Evolutionary conservation across 2,329 filamentous ascomycete species (phyloP), one percentile per base, ranked within the genome.

Genomic region (Neospermospora avenae): DNA sequence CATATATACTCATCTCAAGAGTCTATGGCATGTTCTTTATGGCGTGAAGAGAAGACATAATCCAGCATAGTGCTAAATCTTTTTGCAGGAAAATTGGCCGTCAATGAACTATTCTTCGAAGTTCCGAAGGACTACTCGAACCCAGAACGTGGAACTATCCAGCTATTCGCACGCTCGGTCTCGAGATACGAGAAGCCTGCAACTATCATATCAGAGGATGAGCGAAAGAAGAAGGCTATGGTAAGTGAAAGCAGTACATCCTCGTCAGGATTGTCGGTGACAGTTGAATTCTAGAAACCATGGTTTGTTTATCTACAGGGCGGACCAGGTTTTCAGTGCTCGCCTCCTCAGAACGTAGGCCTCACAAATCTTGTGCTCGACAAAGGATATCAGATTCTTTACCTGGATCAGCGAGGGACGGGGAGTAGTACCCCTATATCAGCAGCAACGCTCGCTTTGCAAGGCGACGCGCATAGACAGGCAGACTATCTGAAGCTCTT

Each of bases 391-490:
- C 90, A 96, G 73, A 78, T 91, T 48, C 82, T 98, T 2, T 87
- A 89, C 65, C 81, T 98, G n/a, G 93, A 98, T 73, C 93, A 96
- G 73, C 85, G 93, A 54, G 93, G 93, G 13, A 96, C 91, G 3
- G 93, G 93, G 1, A 77, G 96, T 54, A 96, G 90, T 71, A 89
- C 86, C 1, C 89, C 93, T 0, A 84, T 97, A 44, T 89, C 89
- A 1, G 85, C 89, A 8, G 83, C 82, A 8, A 91, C 88, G 6
- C 80, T 97, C 4, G 81, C 83, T 35, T 77, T 83, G 13, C 81
- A 86, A 41, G 89, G 88, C 4, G 82, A 84, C 60, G 77, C 83
- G 1, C 74, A 82, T 48, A 84, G 84, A 59, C 91, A 97, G 74
- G 89, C 88, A 6, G 82, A 86, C 56, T 96, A 96, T 69, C 81